phyloP scores from a whole-genome alignment of 352 stramenopile genomes.

The Phytophthora pinifolia region DNA sequence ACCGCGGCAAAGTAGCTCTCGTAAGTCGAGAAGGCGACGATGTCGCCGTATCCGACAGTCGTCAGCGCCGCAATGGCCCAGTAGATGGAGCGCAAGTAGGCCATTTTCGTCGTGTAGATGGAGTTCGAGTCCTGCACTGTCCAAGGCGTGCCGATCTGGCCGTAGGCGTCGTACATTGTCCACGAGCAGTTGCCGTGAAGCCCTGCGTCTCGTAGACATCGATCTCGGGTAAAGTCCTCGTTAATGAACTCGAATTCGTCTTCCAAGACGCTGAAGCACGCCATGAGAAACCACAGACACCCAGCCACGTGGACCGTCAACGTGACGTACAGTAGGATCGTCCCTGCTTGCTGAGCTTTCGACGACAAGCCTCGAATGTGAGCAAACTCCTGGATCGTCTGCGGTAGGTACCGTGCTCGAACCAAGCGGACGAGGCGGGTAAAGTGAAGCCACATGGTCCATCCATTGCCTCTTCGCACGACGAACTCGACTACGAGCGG shows the following conservation, averaged over 20 bases:
- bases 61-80: conserved; percentile 76
- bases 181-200: conserved; percentile 69
- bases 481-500: conserved; percentile 54
- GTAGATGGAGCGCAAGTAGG: conserved; percentile 72
- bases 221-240: conserved; percentile 37
- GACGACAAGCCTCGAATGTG: conserved; percentile 60
- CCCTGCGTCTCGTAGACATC: conserved; percentile 48
- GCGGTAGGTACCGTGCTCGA: conserved; percentile 48
- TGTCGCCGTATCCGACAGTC: conserved; percentile 77
- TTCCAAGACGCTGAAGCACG: conserved; percentile 49
- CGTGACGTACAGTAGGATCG: conserved; percentile 65
- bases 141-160: conserved; percentile 55
- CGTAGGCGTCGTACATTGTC: conserved; percentile 69
- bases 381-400: conserved; percentile 55
- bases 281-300: conserved; percentile 79
- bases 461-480: conserved; percentile 16
- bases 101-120: conserved; percentile 56
- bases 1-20: conserved; percentile 68
- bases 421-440: conserved; percentile 52
- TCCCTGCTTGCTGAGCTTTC: conserved; percentile 53
- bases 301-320: conserved; percentile 60
- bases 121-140: conserved; percentile 29
- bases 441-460: conserved; percentile 43
- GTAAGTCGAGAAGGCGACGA: conserved; percentile 69
- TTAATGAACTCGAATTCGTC: conserved; percentile 29